Percentiles rank a stretch among this genome's conserved stretches.
Evolutionary conservation across 352 stramenopile species (phyloP).

Genomic region (Thraustochytrium striatum): DNA sequence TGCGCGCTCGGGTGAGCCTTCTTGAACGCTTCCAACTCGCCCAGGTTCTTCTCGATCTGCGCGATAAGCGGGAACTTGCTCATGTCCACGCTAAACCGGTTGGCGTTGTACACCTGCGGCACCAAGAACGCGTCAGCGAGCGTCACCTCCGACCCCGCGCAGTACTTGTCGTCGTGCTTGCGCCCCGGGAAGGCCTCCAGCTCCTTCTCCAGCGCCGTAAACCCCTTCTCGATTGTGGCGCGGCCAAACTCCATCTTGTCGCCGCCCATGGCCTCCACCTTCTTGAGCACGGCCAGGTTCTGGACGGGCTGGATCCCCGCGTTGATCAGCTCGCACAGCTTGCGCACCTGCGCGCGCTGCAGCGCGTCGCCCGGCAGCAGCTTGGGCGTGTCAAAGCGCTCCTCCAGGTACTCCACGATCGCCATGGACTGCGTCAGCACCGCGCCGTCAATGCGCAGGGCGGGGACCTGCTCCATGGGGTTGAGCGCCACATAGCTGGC

Average conservation of each 20-base stretch:
- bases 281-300: conserved; percentile 71
- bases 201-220: conserved; percentile 71
- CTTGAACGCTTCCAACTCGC: conserved; percentile 71
- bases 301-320: conserved; percentile 83
- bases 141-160: conserved; percentile 70
- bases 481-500: conserved; percentile 57
- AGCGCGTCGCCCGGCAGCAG: conserved; percentile 70
- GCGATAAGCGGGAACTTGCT: conserved; percentile 74
- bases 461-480: conserved; percentile 63
- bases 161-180: conserved; percentile 62
- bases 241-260: conserved; percentile 63
- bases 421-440: conserved; percentile 73
- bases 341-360: conserved; percentile 68
- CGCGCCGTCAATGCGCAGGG: conserved; percentile 70
- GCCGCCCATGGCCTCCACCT: conserved; percentile 55
- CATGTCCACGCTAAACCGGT: conserved; percentile 79
- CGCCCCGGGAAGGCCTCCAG: conserved; percentile 59
- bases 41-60: conserved; percentile 66
- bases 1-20: conserved; percentile 70
- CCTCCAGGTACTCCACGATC: conserved; percentile 88
- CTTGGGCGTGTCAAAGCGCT: conserved; percentile 62
- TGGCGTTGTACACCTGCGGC: conserved; percentile 85
- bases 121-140: conserved; percentile 81
- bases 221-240: conserved; percentile 73
- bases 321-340: conserved; percentile 81